Evolutionary conservation across 2,329 filamentous ascomycete species (phyloP).

Genomic region (Sclerotinia glacialis): DNA sequence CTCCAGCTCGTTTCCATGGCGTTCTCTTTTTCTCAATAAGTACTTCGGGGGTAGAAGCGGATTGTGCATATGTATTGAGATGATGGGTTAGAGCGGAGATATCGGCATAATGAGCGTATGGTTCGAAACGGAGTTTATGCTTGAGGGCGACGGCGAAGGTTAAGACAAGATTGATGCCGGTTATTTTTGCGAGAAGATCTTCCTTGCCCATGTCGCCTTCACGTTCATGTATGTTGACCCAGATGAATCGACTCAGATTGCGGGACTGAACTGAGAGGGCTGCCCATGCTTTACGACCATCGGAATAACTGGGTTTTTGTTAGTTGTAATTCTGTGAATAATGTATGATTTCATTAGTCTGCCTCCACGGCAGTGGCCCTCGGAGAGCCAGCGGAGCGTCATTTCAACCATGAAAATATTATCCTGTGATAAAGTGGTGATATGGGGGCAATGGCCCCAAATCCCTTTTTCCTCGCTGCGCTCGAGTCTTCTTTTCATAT

Average conservation of each 20-base stretch:
- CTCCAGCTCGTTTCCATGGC: slow-evolving; percentile 61
- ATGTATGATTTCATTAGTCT: not conserved
- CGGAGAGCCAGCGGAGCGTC: slow-evolving; percentile 7
- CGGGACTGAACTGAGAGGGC: slow-evolving; percentile 60
- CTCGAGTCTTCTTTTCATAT: not conserved
- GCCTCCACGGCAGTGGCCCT: slow-evolving; percentile 3
- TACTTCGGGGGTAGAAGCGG: slow-evolving; percentile 45
- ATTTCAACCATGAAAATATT: not conserved
- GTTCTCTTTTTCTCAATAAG: slow-evolving; percentile 28
- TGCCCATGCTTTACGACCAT: slow-evolving; percentile 63
- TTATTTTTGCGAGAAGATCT: slow-evolving; percentile 65
- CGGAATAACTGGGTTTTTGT: slow-evolving; percentile 47
- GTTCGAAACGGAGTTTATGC: slow-evolving; percentile 81
- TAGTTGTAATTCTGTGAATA: not conserved
- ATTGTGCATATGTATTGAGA: slow-evolving; percentile 70
- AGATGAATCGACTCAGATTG: slow-evolving; percentile 73
- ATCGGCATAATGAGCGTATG: slow-evolving; percentile 74
- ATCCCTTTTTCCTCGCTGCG: not conserved
- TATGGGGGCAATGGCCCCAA: slow-evolving; percentile 3
- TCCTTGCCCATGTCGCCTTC: slow-evolving; percentile 58
- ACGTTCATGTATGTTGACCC: slow-evolving; percentile 70
- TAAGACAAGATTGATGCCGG: slow-evolving; percentile 69
- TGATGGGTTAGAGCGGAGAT: slow-evolving; percentile 66
- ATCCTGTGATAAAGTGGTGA: too few species aligned
- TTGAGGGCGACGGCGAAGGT: slow-evolving; percentile 77